phyloP scores from a whole-genome alignment of 441 rosid species.

The Macaranga tanarius region DNA sequence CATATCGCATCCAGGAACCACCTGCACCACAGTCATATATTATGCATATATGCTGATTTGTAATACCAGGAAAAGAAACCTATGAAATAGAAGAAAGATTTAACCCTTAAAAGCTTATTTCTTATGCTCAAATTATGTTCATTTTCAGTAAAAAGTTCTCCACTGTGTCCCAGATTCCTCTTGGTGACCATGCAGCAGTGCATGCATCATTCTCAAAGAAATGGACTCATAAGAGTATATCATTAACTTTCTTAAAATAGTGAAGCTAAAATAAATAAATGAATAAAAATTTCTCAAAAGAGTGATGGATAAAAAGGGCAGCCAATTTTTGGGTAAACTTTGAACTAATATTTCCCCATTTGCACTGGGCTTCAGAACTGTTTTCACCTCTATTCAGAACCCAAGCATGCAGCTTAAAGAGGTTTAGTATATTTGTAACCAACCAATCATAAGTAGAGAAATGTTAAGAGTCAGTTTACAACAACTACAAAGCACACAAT shows the following conservation, averaged over 20 bases:
- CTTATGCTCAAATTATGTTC: not conserved
- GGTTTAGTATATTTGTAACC: too few species aligned
- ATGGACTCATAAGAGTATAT: not conserved
- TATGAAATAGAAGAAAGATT: not conserved
- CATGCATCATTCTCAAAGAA: not conserved
- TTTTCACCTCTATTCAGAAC: not conserved
- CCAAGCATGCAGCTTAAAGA: too few species aligned
- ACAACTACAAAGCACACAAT: not conserved
- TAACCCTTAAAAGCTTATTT: not conserved
- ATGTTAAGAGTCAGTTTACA: not conserved
- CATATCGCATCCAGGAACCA: conserved; percentile 55
- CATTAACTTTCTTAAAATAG: too few species aligned
- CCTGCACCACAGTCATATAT: conserved; percentile 31
- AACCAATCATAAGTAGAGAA: not conserved
- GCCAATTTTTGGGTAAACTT: too few species aligned
- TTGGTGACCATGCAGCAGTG: not conserved
- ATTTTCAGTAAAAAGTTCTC: not conserved
- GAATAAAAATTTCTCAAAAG: not conserved
- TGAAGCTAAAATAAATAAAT: too few species aligned
- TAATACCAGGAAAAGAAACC: not conserved
- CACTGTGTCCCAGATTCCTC: not conserved
- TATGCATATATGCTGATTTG: not conserved
- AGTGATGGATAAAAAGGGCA: not conserved
- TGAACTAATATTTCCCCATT: too few species aligned
- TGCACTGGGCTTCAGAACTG: too few species aligned